These are phyloP conservation scores for Lactarius trivialis DNA, from an alignment of 768 basidiomycete genomes.

Conservation along the genomic window DNA sequence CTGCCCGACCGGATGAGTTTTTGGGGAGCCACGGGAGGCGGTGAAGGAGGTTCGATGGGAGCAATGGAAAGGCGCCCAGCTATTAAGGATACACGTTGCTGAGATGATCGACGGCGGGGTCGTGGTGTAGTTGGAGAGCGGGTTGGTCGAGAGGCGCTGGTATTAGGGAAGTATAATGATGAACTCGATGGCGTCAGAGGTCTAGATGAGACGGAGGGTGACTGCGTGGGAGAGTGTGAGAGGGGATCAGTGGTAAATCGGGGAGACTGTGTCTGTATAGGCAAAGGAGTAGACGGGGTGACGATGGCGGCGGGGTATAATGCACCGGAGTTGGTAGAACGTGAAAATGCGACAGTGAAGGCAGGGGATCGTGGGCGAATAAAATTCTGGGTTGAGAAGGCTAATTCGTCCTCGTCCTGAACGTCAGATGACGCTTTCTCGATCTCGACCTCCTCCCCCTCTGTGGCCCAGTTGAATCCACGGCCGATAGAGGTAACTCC, in stretches of 20 bases:
- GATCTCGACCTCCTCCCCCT: constrained; percentile 30
- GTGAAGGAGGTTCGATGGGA: constrained; percentile 66
- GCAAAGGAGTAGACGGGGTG: constrained; percentile 18
- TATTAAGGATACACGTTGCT: constrained; percentile 77
- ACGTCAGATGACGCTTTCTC: constrained; percentile 11
- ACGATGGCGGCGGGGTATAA: constrained; percentile 24
- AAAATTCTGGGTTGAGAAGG: constrained; percentile 4
- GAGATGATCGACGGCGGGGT: constrained; percentile 70
- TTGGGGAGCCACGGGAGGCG: constrained; percentile 52
- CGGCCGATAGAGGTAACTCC: constrained; percentile 80
- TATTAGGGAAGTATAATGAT: constrained; percentile 27
- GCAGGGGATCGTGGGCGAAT: constrained; percentile 19
- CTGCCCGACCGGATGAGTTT: constrained; percentile 61
- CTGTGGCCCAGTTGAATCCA: constrained; percentile 64
- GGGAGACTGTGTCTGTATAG: constrained; percentile 13
- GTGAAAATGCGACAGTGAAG: constrained; percentile 12
- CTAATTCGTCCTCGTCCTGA: constrained; percentile 17
- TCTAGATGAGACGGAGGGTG: constrained; percentile 25
- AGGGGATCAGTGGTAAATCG: constrained; percentile 28
- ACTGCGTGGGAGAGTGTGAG: constrained; percentile 27
- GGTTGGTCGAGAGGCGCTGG: constrained; percentile 31
- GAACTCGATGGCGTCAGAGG: constrained; percentile 26
- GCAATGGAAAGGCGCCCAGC: constrained; percentile 77
- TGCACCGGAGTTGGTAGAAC: constrained; percentile 24
- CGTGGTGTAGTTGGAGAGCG: constrained; percentile 51